Base-by-base conservation (phyloP, 345 rosid species). In the Punica granatum region DNA sequence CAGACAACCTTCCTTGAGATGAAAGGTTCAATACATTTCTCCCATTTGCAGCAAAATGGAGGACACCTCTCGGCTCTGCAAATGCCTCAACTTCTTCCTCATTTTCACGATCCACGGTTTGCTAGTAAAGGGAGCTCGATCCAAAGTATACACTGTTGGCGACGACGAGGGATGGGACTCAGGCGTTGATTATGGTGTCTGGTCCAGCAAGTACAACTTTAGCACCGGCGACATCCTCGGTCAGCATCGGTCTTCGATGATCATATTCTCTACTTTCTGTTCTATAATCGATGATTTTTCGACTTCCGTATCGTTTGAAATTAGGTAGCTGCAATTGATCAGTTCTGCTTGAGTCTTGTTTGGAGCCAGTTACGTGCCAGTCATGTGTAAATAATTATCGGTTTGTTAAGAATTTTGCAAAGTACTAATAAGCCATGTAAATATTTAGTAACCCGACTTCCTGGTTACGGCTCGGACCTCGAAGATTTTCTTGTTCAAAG, bases 171-270 rank as follows among this genome's bases (percentile, higher is more conserved):
- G 53, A 6, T 83, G 90, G 90, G 67, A 69, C 66, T 41, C 72
- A 1, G 80, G 72, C 37, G 64, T 60, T 0, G 63, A 83, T 60
- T 85, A 53, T 26, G 79, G 51, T 25, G 49, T 68, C 9, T 85
- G 90, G 90, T 73, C 84, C 16, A 59, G 43, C 44, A 70, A 76
- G 70, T 74, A 79, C 76, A 78, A 81, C 68, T 85, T 78, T 67
- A 85, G 69, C 56, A 64, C 72, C 25, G 83, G 87, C 33, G 90
- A 85, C 74, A 64, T 70, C 72, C 81, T 85, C 32, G 87, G 90
- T 85, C 70, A 18, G 69, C 26, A 28, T 28, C 23, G 25, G 7
- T 2, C 21, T 32, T 37, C 28, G 21, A 14, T 59, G 23, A 42
- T 44, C 0, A n/a, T 54, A n/a, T n/a, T n/a, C n/a, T n/a, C n/a